Evolutionary conservation across 148 eudicot species (phyloP).

Genomic region (Heliosperma pusillum): DNA sequence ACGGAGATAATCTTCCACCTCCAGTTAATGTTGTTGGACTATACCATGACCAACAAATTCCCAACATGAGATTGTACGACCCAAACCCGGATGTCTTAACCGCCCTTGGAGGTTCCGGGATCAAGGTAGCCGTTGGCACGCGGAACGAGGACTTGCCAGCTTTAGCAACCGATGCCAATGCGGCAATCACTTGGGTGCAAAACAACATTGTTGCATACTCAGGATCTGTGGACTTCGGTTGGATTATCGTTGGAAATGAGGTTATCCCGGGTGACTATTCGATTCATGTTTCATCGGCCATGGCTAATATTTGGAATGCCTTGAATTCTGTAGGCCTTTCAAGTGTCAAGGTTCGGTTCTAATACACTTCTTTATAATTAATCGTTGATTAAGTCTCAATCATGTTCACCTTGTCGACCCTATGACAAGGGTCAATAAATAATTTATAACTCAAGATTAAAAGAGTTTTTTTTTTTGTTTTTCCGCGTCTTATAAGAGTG

Average conservation of each 20-base stretch:
- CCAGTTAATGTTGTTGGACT: slow-evolving; percentile 16
- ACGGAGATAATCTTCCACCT: slow-evolving; percentile 25
- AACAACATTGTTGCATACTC: slow-evolving; percentile 7
- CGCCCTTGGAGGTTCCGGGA: slow-evolving; percentile 18
- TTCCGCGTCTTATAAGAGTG: no score
- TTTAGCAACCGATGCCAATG: neutral
- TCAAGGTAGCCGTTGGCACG: slow-evolving; percentile 14
- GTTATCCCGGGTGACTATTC: slow-evolving; percentile 8
- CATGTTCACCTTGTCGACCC: no score
- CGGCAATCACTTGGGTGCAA: slow-evolving; percentile 19
- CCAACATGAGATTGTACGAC: slow-evolving; percentile 11
- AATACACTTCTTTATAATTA: no score
- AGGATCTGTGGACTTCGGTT: slow-evolving; percentile 9
- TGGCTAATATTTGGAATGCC: slow-evolving; percentile 14
- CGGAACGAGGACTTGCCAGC: slow-evolving; percentile 6
- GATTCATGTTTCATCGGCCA: slow-evolving; percentile 11
- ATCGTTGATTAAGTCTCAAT: no score
- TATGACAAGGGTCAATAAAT: no score
- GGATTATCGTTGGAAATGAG: slow-evolving; percentile 26
- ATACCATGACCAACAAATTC: slow-evolving; percentile 2
- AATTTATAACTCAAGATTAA: no score
- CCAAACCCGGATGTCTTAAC: slow-evolving; percentile 12
- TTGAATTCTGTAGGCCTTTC: neutral
- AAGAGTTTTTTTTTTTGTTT: no score
- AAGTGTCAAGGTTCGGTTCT: neutral